Base-by-base conservation (phyloP, 1,139 yeast genomes). In the Hemisphaericaspora subhashii region DNA sequence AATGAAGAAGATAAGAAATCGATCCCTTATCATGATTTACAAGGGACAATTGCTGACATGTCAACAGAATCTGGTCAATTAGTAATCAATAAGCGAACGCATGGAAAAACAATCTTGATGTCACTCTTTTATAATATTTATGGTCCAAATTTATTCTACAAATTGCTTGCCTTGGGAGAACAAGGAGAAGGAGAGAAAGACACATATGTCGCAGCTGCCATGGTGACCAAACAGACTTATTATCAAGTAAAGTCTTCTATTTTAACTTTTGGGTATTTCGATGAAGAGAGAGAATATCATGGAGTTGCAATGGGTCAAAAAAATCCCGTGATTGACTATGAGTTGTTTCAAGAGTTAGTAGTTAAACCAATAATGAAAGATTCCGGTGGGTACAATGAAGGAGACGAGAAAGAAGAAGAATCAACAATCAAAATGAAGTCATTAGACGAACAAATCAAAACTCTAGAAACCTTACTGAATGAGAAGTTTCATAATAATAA, bases 181-280 rank as follows among this genome's bases (percentile, higher is more conserved):
- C 72, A 64, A 42, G 86, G 86, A 26, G 85, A 80, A 57, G 86
- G 86, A 36, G 87, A 81, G 48, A 81, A 81, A 51, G 86, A 81
- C 45, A 81, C 86, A 0, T 80, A 79, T 52, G 65, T 68, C 17
- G 76, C 83, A 0, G 85, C 83, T 1, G 82, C 84, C 1, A 57
- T 60, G 36, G 74, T 66, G n/a, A 64, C 71, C 8, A 58, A 63
- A 1, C 68, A 74, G 43, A 60, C 63, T 2, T 77, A 65, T 38
- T 80, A 80, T 52, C 85, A 79, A 52, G 75, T 80, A 7, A 73
- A 52, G 39, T 60, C 70, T 2, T 58, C 48, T 38, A 62, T 68
- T 16, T 46, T 47, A 32, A 62, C 74, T 1, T 42, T 55, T 33
- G 74, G 74, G 1, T 65, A 65, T 39, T 27, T 47, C 14, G 64